Evolutionary conservation across 2,329 filamentous ascomycete genomes (phyloP), one percentile per base, ranked within the genome.

Genomic region (Thelonectria blattea): DNA sequence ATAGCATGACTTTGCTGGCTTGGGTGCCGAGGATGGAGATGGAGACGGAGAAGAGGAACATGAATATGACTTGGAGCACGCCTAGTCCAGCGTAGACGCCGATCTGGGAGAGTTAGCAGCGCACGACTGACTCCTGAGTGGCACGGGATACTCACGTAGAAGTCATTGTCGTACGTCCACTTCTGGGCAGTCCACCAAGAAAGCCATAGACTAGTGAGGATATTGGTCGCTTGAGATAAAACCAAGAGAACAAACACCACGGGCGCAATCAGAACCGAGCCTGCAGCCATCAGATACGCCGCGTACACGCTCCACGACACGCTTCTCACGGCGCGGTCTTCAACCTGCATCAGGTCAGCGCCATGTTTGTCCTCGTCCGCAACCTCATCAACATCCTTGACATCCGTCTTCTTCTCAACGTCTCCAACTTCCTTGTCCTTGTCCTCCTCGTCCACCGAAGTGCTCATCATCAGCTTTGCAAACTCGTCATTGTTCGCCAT

Each of bases 161-260:
- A 43, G n/a, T 20, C 18, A 6, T 6, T 17, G 41, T 17, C n/a
- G 71, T 97, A 97, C 27, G 83, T 77, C 1, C 88, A 91, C 12
- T 80, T 85, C 0, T 83, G 81, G 59, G 90, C 85, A 5, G 92
- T 95, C 94, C 94, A 98, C 79, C 88, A 97, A 0, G 93, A 94
- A 1, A 98, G 85, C 94, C 94, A 98, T 56, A 98, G 77, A 70
- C 90, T 93, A 10, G 93, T 97, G 65, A 87, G 83, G 63, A 98
- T 93, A 71, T 96, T 97, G 62, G 91, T 85, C 7, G 88, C 92
- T 72, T 97, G 93, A 0, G 91, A 88, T 8, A 93, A 71, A 6
- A 91, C 73, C 10, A 96, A 81, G 3, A 92, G 75, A 27, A 86
- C 56, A 2, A 85, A 34, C 2, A 92, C 73, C 3, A 93, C 74